Evolutionary conservation across 768 basidiomycete species (phyloP).

Genomic region (Filobasidium wieringae): DNA sequence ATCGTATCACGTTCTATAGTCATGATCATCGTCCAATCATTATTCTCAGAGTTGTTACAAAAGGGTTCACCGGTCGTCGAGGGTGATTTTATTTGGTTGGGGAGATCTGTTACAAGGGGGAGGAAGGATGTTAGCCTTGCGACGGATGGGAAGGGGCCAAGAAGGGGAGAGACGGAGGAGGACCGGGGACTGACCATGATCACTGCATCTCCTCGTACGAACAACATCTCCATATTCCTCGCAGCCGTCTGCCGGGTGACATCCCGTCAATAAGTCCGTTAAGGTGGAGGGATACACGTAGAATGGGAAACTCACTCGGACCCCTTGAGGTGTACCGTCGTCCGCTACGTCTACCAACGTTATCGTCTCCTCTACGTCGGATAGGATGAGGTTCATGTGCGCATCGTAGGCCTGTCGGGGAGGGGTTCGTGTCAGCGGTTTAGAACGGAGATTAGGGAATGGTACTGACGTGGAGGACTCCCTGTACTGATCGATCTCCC

Average conservation of each 20-base stretch:
- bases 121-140: neutral
- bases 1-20: too few species aligned
- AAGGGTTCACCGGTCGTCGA: too few species aligned
- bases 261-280: neutral
- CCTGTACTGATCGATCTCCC: constrained; percentile 82
- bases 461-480: constrained; percentile 71
- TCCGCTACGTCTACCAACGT: constrained; percentile 86
- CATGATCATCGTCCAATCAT: too few species aligned
- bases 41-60: too few species aligned
- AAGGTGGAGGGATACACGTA: neutral
- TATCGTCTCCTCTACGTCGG: constrained; percentile 94
- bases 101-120: neutral
- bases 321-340: constrained; percentile 36
- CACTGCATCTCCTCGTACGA: constrained; percentile 92
- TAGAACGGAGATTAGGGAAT: neutral
- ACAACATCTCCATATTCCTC: constrained; percentile 93
- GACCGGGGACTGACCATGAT: constrained; percentile 55
- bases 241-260: constrained; percentile 58
- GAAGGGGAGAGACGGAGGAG: neutral
- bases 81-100: neutral
- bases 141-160: too few species aligned
- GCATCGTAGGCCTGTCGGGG: constrained; percentile 82
- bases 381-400: constrained; percentile 99
- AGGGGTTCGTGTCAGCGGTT: neutral
- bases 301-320: constrained; percentile 3